Conservation (phyloP, 2,329 filamentous ascomycete genomes). For the Akanthomyces uredinophilus region DNA sequence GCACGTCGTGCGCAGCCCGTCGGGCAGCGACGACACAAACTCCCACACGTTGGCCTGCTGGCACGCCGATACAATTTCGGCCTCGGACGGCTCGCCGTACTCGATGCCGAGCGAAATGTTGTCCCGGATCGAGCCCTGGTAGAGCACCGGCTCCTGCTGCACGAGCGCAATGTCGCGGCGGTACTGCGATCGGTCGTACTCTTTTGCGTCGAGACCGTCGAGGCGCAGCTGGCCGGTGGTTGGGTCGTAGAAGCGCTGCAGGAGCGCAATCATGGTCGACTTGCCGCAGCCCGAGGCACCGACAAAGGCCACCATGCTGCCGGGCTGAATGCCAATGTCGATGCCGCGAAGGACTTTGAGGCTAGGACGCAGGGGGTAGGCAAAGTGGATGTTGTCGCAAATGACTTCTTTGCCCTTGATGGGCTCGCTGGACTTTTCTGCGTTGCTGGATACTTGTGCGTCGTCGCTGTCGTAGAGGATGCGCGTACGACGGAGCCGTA, state of each 20-base stretch:
- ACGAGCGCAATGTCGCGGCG: constrained; percentile 34
- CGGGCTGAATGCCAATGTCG: constrained; percentile 36
- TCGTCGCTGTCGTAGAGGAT: constrained; percentile 27
- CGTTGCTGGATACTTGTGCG: constrained; percentile 13
- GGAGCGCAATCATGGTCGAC: constrained; percentile 51
- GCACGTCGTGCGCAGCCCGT: constrained; percentile 58
- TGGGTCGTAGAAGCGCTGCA: constrained; percentile 41
- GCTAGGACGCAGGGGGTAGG: constrained; percentile 45
- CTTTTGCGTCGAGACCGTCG: constrained; percentile 28
- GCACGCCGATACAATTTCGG: constrained; percentile 44
- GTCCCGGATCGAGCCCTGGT: constrained; percentile 48
- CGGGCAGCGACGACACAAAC: constrained; percentile 50
- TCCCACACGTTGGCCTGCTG: constrained; percentile 51
- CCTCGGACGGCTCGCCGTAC: constrained; percentile 26
- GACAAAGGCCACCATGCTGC: constrained; percentile 50
- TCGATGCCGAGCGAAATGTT: constrained; percentile 49
- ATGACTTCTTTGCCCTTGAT: constrained; percentile 33
- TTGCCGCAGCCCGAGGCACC: constrained; percentile 56
- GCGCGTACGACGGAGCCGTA: constrained; percentile 32
- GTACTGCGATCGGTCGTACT: constrained; percentile 26
- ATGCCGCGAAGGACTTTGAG: constrained; percentile 34
- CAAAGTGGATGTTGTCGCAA: constrained; percentile 51
- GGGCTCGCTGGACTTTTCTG: constrained; percentile 9
- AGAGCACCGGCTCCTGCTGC: constrained; percentile 37
- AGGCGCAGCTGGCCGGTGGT: constrained; percentile 25